Base-by-base conservation (phyloP, 129 eudicot species). In the Erigeron canadensis region DNA sequence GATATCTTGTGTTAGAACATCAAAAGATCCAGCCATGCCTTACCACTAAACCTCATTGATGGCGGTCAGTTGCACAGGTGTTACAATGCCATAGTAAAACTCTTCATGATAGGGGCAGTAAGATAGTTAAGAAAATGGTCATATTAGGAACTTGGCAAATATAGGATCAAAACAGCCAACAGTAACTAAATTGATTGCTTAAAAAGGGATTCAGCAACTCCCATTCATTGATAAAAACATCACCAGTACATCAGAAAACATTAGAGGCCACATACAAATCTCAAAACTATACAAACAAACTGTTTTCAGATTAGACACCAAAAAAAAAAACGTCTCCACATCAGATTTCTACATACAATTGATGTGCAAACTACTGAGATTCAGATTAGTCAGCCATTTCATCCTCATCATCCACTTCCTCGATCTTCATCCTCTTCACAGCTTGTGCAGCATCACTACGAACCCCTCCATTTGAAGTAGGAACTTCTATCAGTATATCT, bases 381-480 rank as follows among this genome's bases (percentile, higher is more conserved):
- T 13, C 22, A 16, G n/a, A 10, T 72, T 66, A 85, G 22, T 75
- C 90, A 16, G 75, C 83, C 95, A 89, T 89, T 65, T 94, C 98
- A 78, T 82, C 89, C 10, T 83, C 87, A 8, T 86, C 95, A 4
- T 71, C 92, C 4, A 90, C 77, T 57, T 89, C 98, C 64, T 89
- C 89, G 1, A 94, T 94, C 81, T 70, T 90, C 87, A 94, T 87
- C 85, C 82, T 90, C 88, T 94, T 94, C 65, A 88, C 99, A 4
- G 98, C 96, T 18, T 89, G 88, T 19, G 91, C 85, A 50, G 95
- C 92, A 69, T 87, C 89, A 39, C 51, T 72, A 0, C 77, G 75
- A 18, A 19, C 39, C 0, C 62, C 54, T 0, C 55, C 47, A 53
- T 43, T 69, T 28, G 81, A 86, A 45, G 70, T 83, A 0, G 94